Conservation (phyloP, 2,329 filamentous ascomycete species). For the Colletotrichum sp. region DNA sequence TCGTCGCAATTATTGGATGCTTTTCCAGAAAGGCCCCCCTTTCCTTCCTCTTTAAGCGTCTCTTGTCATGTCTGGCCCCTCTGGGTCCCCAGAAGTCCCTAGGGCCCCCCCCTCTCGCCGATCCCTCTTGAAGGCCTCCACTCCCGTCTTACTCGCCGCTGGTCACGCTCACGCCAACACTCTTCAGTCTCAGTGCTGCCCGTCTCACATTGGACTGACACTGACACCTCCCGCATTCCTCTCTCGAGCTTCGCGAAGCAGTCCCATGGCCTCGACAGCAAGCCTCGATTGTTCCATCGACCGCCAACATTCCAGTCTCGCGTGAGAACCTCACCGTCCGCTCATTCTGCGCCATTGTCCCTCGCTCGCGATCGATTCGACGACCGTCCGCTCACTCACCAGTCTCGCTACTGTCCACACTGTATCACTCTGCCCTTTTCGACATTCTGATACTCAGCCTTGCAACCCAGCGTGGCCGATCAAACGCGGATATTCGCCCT, state of each 20-base stretch:
- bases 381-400: background rate
- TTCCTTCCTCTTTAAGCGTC: background rate
- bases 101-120: background rate
- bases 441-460: constrained; percentile 19
- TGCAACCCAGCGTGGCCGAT: constrained; percentile 16
- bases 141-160: constrained; percentile 1
- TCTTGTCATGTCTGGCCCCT: background rate
- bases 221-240: background rate
- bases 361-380: background rate
- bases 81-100: background rate
- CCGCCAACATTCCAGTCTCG: background rate
- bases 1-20: background rate
- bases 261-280: constrained; percentile 4
- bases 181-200: background rate
- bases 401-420: background rate
- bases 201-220: background rate
- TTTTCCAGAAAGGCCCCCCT: background rate
- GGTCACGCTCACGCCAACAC: background rate
- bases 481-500: constrained; percentile 18
- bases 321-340: background rate
- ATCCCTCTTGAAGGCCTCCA: constrained; percentile 21
- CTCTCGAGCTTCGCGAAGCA: constrained; percentile 7
- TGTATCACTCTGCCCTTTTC: constrained; percentile 11
- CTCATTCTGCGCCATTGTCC: background rate
- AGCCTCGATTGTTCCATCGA: background rate